Evolutionary conservation across 371 early-diverging fungal genomes (phyloP), one percentile per base, ranked within the genome.

Genomic region (Mucor irregularis): DNA sequence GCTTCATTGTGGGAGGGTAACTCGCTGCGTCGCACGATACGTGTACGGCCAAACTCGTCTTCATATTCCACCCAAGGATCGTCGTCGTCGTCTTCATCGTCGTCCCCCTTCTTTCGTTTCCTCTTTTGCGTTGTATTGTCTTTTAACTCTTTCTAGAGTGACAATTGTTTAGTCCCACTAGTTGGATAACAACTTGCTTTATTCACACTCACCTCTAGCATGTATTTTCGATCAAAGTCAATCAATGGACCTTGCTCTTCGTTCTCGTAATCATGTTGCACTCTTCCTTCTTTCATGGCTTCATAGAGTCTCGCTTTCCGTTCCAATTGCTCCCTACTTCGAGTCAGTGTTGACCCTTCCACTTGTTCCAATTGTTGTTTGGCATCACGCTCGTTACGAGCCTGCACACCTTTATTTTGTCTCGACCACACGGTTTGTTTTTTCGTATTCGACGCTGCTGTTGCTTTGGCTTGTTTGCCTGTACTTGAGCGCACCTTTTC

Each of bases 11-110:
- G n/a, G n/a, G n/a, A n/a, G n/a, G 83, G 87, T 14, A 85, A 43
- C 51, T 90, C 75, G 25, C 88, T 86, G 52, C 73, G 78, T 38
- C 90, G 78, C 13, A 89, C 76, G 5, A 87, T 69, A n/a, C 89
- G 80, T 24, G 89, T 85, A 16, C 92, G 73, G 3, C 91, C 90
- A 78, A 88, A 92, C 52, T 91, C 90, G 69, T 92, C 92, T 5
- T 79, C 78, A 56, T 86, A 82, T 48, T 90, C 91, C 2, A 92
- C 84, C 90, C 90, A 90, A 7, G 90, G 88, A 76, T 90, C 90
- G 6, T 74, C 62, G 24, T 81, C 70, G 31, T 81, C 69, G 1
- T 71, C 62, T 11, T 61, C 37, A 0, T 37, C 17, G 1, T 35
- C 29, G 5, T 21, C 51, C 31, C 17, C 45, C 53, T 40, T 43